Conservation (phyloP, 306 rosid species). For the Morella rubra region DNA sequence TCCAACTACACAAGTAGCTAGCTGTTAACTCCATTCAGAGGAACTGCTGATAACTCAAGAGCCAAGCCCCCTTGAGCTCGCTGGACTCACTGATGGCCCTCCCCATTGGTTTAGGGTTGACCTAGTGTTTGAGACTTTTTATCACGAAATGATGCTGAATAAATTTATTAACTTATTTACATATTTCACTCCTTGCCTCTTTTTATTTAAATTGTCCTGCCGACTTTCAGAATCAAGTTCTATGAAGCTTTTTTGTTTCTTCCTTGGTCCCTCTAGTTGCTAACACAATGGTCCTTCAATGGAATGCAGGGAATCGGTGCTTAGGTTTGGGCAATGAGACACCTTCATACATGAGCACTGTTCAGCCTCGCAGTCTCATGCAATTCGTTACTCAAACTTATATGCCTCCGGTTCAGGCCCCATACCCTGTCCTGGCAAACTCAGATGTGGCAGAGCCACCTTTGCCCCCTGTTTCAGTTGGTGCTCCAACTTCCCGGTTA, state of each 20-base stretch:
- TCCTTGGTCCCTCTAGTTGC: too few species aligned
- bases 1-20: too few species aligned
- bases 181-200: too few species aligned
- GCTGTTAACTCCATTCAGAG: too few species aligned
- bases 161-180: too few species aligned
- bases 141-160: too few species aligned
- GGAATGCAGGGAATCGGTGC: constrained; percentile 65
- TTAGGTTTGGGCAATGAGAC: constrained; percentile 22
- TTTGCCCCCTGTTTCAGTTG: constrained; percentile 51
- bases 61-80: too few species aligned
- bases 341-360: constrained; percentile 62
- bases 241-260: background rate
- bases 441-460: constrained; percentile 65
- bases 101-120: too few species aligned
- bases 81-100: too few species aligned
- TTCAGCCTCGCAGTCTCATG: constrained; percentile 48
- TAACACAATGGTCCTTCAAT: constrained; percentile 21
- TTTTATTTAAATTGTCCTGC: too few species aligned
- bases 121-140: too few species aligned
- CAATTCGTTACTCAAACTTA: background rate
- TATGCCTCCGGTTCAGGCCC: constrained; percentile 69
- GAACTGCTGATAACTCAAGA: too few species aligned
- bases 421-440: constrained; percentile 48
- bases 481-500: constrained; percentile 31
- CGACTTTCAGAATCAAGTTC: background rate